Base-by-base conservation (phyloP, 2,329 filamentous ascomycete species). In the Conoideocrella luteorostrata region DNA sequence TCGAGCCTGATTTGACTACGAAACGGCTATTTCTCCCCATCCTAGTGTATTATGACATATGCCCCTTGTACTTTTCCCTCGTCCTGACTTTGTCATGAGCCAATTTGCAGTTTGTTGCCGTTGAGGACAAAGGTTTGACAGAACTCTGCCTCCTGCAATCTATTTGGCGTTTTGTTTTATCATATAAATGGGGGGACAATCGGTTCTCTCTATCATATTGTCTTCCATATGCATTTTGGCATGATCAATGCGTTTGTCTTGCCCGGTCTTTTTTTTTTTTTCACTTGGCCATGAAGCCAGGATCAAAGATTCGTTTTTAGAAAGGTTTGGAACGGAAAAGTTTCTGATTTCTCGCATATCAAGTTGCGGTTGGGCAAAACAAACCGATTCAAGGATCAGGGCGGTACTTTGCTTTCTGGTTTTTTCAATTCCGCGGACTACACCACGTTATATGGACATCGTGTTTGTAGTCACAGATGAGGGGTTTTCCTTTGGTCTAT, bases 111-210 rank as follows among this genome's bases (percentile, higher is more conserved):
- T 30, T 24, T 12, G 41, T 44, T 23, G 45, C 26, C 43, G 17
- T 20, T 17, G 23, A 37, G 37, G 21, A 32, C 32, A 43, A 22
- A 43, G 42, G 47, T 35, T 43, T 23, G 5, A 49, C 45, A 49
- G 45, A 42, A 49, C 41, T 43, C 43, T 47, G 39, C 39, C 41
- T 26, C 15, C 17, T 13, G 37, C 37, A 41, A 33, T 18, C 37
- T 12, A n/a, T 26, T 11, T 37, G 39, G 39, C 23, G 22, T 38
- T 39, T 43, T 38, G 7, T 34, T 20, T 17, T 28, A n/a, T n/a
- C n/a, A n/a, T n/a, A n/a, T n/a, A n/a, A n/a, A n/a, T n/a, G n/a
- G n/a, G n/a, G n/a, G n/a, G n/a, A n/a, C n/a, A n/a, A n/a, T n/a
- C n/a, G n/a, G n/a, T n/a, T n/a, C n/a, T n/a, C n/a, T n/a, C n/a